phyloP scores from a whole-genome alignment of 2,329 filamentous ascomycete genomes.

The Sclerotiophoma versabilis region DNA sequence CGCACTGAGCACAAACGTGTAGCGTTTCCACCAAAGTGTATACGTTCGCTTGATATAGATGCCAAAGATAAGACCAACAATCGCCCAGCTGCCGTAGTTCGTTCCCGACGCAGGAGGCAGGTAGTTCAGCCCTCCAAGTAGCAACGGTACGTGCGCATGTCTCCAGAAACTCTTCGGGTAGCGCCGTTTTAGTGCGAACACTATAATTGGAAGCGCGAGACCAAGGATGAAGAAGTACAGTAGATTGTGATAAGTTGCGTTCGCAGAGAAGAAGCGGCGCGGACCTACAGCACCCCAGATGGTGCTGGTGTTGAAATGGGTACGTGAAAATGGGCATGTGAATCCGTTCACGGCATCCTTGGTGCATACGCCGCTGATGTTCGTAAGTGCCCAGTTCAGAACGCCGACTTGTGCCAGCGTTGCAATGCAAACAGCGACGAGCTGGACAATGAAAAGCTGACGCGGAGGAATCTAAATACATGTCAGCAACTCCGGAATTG shows the following conservation, averaged over 20 bases:
- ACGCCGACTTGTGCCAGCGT: constrained; percentile 3
- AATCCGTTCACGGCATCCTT: not conserved
- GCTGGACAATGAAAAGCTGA: not conserved
- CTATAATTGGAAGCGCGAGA: not conserved
- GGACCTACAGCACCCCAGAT: constrained; percentile 1
- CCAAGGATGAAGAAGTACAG: constrained; percentile 1
- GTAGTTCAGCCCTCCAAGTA: not conserved
- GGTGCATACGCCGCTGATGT: not conserved
- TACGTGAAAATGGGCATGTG: constrained; percentile 1
- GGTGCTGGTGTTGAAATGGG: constrained; percentile 3
- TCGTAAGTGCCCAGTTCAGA: constrained; percentile 1
- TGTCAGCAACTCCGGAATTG: not conserved
- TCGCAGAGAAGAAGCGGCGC: not conserved
- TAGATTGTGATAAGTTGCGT: not conserved
- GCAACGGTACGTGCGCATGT: not conserved
- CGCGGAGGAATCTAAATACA: not conserved
- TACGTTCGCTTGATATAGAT: not conserved
- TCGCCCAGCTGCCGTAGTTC: constrained; percentile 1
- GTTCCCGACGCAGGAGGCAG: not conserved
- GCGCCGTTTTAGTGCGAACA: not conserved
- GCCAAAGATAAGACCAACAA: not conserved
- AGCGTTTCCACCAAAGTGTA: not conserved
- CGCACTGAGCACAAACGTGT: not conserved
- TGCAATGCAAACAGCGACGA: not conserved
- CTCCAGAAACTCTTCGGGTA: not conserved